A percentile compares a stretch with the other conserved stretches of the same genome.
phyloP scores from a whole-genome alignment of 305 asterid species.

The Fraxinus baroniana region DNA sequence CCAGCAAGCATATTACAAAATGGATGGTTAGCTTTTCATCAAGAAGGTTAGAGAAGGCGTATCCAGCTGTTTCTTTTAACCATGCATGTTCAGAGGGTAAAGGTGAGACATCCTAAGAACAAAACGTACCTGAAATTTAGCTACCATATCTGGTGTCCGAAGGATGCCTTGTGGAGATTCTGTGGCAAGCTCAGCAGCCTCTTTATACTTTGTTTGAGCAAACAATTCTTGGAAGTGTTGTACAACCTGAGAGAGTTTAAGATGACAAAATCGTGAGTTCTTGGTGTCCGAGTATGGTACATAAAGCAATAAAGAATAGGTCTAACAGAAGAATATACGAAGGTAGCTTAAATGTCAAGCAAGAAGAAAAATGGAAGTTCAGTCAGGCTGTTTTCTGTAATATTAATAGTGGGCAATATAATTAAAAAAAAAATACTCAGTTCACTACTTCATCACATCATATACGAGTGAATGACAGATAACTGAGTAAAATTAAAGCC shows the following conservation, averaged over 20 bases:
- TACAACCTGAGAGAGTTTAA: constrained; percentile 65
- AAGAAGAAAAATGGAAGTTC: background rate
- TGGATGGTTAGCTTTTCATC: background rate
- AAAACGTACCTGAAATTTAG: constrained; percentile 84
- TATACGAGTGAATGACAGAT: background rate
- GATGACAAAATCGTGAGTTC: background rate
- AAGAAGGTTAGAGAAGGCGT: background rate
- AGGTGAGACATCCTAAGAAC: background rate
- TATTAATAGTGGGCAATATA: background rate
- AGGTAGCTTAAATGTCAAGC: background rate
- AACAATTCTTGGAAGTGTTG: constrained; percentile 97
- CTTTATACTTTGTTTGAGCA: constrained; percentile 98
- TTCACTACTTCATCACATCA: background rate
- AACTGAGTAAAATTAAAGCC: background rate
- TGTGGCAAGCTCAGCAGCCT: constrained; percentile 99
- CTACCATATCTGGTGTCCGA: constrained; percentile 89
- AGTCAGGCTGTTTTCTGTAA: background rate
- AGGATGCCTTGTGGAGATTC: constrained; percentile 99
- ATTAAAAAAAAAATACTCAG: background rate
- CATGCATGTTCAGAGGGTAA: constrained; percentile 10
- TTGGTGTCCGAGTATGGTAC: background rate
- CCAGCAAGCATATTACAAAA: background rate
- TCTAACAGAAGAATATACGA: background rate
- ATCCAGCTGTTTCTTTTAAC: background rate
- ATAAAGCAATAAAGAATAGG: background rate